Evolutionary conservation across 2,329 filamentous ascomycete species (phyloP).

Genomic region (Cercospora citrullina): DNA sequence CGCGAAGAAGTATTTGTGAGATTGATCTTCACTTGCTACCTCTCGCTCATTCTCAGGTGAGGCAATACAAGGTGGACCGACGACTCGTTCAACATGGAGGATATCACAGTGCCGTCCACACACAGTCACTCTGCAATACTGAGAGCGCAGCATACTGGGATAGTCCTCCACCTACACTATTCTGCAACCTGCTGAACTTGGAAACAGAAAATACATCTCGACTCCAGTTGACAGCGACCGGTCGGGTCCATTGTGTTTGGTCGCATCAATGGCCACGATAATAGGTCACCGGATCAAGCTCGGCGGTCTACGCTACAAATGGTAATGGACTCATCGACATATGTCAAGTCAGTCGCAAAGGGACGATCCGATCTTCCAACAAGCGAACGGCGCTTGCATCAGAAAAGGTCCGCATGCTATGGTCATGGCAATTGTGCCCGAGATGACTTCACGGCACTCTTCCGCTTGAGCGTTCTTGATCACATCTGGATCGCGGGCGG

Average conservation of each 20-base stretch:
- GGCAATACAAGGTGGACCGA: not conserved
- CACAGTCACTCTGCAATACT: not conserved
- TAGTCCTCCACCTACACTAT: not conserved
- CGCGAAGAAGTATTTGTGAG: conserved; percentile 67
- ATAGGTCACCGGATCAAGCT: not conserved
- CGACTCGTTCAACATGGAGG: not conserved
- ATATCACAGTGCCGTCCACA: not conserved
- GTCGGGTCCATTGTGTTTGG: not conserved
- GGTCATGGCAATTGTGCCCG: not conserved
- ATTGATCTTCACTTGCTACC: not conserved
- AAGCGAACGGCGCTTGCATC: not conserved
- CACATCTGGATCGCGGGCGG: not conserved
- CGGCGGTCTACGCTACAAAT: not conserved
- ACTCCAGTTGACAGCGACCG: not conserved
- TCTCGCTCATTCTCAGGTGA: not conserved
- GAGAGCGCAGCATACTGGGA: not conserved
- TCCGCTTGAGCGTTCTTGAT: not conserved
- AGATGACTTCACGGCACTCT: not conserved
- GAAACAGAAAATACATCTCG: not conserved
- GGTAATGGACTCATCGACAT: not conserved
- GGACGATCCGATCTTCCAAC: not conserved
- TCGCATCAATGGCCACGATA: not conserved
- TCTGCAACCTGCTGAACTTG: not conserved
- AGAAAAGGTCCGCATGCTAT: not conserved
- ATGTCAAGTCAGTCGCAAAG: not conserved